Base-by-base conservation (phyloP, 2,329 filamentous ascomycete genomes). In the Westerdykella ornata region DNA sequence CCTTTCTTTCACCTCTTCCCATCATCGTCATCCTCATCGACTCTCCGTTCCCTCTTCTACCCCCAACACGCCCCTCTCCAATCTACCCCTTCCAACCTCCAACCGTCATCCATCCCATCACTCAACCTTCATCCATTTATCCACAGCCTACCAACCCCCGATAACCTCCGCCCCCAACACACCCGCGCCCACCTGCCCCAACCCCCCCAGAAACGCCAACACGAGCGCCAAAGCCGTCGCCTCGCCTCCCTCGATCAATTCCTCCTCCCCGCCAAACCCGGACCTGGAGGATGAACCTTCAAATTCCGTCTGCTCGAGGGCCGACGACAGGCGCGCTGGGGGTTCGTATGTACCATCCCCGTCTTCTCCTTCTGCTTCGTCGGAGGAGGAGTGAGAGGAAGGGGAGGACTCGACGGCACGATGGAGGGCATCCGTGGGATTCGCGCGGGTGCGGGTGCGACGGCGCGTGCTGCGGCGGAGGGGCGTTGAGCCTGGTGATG, bases 161-260 rank as follows among this genome's bases (percentile, higher is more conserved):
- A 48, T 59, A 18, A 60, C 58, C 47, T 68, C 65, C 14, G 62
- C 63, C 7, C 65, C 65, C 14, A 66, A 45, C 32, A 59, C 57
- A 18, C 57, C 53, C 15, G 62, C 51, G 33, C 56, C 59, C 20
- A 63, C 35, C 40, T 60, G 52, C 1, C 65, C 64, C 17, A 67
- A 39, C 5, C 65, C 65, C 9, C 63, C 64, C 2, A 59, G 29
- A 20, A 66, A 58, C 5, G 54, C 44, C 22, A 67, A 44, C 32
- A 60, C 63, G 29, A 66, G 42, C 2, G 60, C 57, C 37, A 68
- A 41, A 5, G 56, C 64, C 8, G 63, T 64, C 7, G 59, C 57
- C 44, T 68, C 65, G 8, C 59, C 57, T 12, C 60, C 61, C 5
- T 56, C 52, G 2, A 56, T 51, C 12, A 65, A 18, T 37, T 62